These are phyloP conservation scores for Lentinula raphanica DNA, from an alignment of 768 basidiomycete species.

Conservation along the genomic window DNA sequence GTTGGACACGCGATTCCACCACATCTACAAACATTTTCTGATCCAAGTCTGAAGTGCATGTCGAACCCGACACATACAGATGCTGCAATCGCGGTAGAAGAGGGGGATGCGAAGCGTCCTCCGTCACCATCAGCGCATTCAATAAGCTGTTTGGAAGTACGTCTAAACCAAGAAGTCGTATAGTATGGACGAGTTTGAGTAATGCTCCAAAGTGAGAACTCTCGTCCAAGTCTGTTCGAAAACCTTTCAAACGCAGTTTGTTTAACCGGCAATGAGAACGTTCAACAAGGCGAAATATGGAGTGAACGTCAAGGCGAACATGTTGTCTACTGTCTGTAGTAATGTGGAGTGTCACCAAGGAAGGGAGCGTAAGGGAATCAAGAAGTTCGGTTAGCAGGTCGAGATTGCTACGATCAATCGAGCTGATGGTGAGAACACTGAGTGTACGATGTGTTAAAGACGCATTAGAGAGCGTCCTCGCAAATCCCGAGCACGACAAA, in stretches of 20 bases:
- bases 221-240: background rate
- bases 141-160: background rate
- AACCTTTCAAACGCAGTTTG: conserved; percentile 1
- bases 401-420: background rate
- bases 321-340: background rate
- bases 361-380: background rate
- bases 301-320: background rate
- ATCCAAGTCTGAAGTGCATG: background rate
- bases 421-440: background rate
- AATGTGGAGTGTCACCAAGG: background rate
- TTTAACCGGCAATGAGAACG: background rate
- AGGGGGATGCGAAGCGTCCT: background rate
- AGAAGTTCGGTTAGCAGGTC: background rate
- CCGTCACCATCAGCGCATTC: background rate
- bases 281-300: background rate
- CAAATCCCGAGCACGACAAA: background rate
- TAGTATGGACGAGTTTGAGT: background rate
- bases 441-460: background rate
- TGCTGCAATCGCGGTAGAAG: background rate
- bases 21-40: background rate
- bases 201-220: background rate
- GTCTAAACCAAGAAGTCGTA: background rate
- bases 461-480: background rate
- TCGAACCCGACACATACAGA: background rate
- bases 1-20: background rate